Conservation (phyloP, 2,329 filamentous ascomycete species). For the Exophiala xenobiotica region DNA sequence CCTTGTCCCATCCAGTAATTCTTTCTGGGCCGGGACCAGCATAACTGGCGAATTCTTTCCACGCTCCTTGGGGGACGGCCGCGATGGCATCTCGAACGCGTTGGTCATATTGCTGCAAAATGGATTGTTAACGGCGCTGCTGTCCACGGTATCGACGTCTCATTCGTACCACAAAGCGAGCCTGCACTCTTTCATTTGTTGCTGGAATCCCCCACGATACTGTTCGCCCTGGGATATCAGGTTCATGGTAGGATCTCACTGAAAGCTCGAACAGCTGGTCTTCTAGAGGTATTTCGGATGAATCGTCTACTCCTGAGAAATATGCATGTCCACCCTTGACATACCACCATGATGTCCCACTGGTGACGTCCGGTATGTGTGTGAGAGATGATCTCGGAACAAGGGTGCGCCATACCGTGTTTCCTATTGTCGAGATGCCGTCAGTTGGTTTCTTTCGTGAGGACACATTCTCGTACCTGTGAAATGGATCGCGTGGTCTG, state of each 20-base stretch:
- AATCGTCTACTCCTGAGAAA: slow-evolving; percentile 41
- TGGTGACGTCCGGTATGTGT: slow-evolving; percentile 35
- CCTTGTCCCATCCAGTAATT: slow-evolving; percentile 42
- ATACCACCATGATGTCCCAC: slow-evolving; percentile 46
- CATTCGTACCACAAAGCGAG: slow-evolving; percentile 37
- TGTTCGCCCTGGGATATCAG: slow-evolving; percentile 15
- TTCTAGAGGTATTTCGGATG: slow-evolving; percentile 27
- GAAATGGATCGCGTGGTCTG: slow-evolving; percentile 46
- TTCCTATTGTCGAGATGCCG: slow-evolving; percentile 39
- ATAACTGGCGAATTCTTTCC: slow-evolving; percentile 51
- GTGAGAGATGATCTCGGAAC: slow-evolving; percentile 40
- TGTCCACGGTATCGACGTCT: background rate
- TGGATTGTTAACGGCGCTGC: background rate
- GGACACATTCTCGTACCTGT: slow-evolving; percentile 34
- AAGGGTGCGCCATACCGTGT: slow-evolving; percentile 49
- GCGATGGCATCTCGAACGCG: slow-evolving; percentile 42
- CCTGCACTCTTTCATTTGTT: slow-evolving; percentile 28
- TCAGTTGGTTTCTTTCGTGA: slow-evolving; percentile 25
- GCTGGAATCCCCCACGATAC: slow-evolving; percentile 26
- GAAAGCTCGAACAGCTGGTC: slow-evolving; percentile 41
- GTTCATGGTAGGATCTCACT: slow-evolving; percentile 36
- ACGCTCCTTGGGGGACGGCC: slow-evolving; percentile 39
- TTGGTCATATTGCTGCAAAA: slow-evolving; percentile 41
- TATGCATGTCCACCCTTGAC: slow-evolving; percentile 44
- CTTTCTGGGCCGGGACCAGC: slow-evolving; percentile 45